phyloP scores from a whole-genome alignment of 2,329 filamentous ascomycete genomes.

The Orbilia brochopaga region DNA sequence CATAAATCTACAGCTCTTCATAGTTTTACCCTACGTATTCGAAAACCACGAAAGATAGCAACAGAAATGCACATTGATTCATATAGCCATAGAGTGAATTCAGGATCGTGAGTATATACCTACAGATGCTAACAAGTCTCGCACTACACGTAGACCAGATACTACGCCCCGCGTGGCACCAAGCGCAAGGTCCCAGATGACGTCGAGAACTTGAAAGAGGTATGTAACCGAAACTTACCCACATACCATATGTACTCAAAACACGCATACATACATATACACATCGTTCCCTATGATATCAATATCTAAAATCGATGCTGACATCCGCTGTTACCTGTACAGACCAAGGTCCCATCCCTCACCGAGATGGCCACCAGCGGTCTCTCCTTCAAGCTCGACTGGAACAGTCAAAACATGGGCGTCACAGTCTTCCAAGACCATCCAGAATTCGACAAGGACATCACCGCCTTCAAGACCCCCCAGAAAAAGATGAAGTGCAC shows the following conservation, averaged over 20 bases:
- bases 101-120: too few relatives aligned
- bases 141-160: not conserved
- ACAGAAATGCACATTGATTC: not conserved
- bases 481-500: not conserved
- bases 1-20: too few relatives aligned
- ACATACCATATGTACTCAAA: not conserved
- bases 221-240: slow-evolving; percentile 13
- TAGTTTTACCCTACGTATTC: not conserved
- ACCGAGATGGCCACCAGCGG: slow-evolving; percentile 17
- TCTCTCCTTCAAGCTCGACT: slow-evolving; percentile 23
- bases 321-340: not conserved
- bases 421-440: slow-evolving; percentile 18
- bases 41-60: too few relatives aligned
- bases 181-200: slow-evolving; percentile 3
- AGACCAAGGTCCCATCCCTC: slow-evolving; percentile 14
- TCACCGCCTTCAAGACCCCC: not conserved
- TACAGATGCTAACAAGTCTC: not conserved
- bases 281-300: not conserved
- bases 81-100: not conserved
- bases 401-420: slow-evolving; percentile 9
- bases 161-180: not conserved
- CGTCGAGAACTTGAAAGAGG: not conserved
- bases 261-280: too few relatives aligned
- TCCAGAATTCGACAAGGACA: not conserved
- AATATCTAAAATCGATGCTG: too few relatives aligned